Evolutionary conservation across 768 basidiomycete species (phyloP).

Genomic region (Mycena leptocephala): DNA sequence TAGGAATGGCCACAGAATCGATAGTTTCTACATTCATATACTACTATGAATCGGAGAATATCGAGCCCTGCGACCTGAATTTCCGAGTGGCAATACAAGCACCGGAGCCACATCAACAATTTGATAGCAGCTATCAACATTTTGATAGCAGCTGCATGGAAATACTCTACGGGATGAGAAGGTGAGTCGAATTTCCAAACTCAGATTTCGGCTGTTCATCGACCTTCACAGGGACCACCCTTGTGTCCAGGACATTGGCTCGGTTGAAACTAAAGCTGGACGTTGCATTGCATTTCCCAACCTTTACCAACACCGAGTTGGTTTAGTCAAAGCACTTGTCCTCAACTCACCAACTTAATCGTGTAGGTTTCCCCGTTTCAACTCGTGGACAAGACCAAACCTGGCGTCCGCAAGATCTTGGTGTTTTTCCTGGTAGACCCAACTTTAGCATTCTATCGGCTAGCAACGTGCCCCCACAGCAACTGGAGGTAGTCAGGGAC

Average conservation of each 20-base stretch:
- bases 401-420: slow-evolving; percentile 59
- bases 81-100: slow-evolving; percentile 47
- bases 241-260: slow-evolving; percentile 36
- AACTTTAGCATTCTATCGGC: slow-evolving; percentile 43
- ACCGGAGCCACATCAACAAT: slow-evolving; percentile 43
- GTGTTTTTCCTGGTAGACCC: slow-evolving; percentile 60
- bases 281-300: slow-evolving; percentile 49
- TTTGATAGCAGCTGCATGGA: slow-evolving; percentile 15
- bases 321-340: too few species aligned
- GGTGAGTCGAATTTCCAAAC: not conserved
- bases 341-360: too few species aligned
- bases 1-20: slow-evolving; percentile 42
- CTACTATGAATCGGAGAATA: slow-evolving; percentile 51
- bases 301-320: slow-evolving; percentile 47
- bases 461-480: slow-evolving; percentile 47
- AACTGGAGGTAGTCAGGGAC: slow-evolving; percentile 34
- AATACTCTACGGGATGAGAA: slow-evolving; percentile 17
- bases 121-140: too few species aligned
- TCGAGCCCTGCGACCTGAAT: slow-evolving; percentile 45
- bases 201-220: not conserved
- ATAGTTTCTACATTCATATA: slow-evolving; percentile 47
- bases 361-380: slow-evolving; percentile 46
- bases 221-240: slow-evolving; percentile 16
- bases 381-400: slow-evolving; percentile 51
- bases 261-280: slow-evolving; percentile 37